Percentiles rank a stretch among this genome's conserved stretches.
phyloP scores from a whole-genome alignment of 2,329 filamentous ascomycete species.

The Geoglossum cookeanum region DNA sequence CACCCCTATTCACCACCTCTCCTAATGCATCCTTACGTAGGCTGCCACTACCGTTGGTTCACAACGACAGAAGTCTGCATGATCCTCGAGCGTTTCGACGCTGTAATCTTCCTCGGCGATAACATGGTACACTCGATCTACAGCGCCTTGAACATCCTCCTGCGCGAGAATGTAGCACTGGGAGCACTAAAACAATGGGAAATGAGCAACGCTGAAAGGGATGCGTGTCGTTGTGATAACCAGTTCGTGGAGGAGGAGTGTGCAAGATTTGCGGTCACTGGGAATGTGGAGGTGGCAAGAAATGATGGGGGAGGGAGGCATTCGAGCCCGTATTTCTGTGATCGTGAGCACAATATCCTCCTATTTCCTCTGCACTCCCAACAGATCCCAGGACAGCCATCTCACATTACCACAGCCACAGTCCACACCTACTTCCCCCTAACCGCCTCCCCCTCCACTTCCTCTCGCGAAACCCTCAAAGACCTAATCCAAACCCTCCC shows the following conservation, averaged over 20 bases:
- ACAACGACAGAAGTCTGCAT: conserved; percentile 23
- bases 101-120: conserved; percentile 24
- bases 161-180: conserved; percentile 22
- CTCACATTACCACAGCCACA: conserved; percentile 12
- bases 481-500: conserved; percentile 13
- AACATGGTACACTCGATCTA: conserved; percentile 22
- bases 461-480: conserved; percentile 16
- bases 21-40: conserved; percentile 8
- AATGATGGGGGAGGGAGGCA: conserved; percentile 5
- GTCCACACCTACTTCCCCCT: conserved; percentile 21
- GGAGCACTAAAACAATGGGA: conserved; percentile 23
- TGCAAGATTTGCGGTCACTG: conserved; percentile 12
- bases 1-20: neutral
- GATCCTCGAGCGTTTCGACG: conserved; percentile 25
- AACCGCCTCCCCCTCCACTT: conserved; percentile 16
- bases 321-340: conserved; percentile 10
- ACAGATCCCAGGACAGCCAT: neutral
- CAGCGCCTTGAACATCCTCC: conserved; percentile 25
- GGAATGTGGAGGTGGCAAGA: conserved; percentile 8
- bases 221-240: conserved; percentile 21
- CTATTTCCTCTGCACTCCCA: neutral
- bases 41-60: conserved; percentile 26
- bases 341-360: conserved; percentile 7
- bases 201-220: conserved; percentile 17
- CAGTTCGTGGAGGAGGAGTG: conserved; percentile 22